Evolutionary conservation across 768 basidiomycete genomes (phyloP), one percentile per base, ranked within the genome.

Genomic region (Xerocomellus amylosporus): DNA sequence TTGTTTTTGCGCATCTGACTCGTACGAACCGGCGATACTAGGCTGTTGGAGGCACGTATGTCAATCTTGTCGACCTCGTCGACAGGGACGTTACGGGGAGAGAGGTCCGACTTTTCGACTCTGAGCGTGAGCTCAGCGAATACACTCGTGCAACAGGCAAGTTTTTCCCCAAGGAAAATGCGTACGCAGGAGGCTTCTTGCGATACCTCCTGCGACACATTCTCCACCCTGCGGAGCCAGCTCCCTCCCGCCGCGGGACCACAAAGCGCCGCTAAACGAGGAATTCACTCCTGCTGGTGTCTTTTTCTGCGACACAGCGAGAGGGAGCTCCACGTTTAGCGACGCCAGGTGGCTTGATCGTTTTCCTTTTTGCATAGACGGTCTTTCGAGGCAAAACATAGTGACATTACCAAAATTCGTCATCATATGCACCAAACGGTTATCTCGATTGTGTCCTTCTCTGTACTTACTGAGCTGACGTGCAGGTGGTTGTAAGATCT

Each of bases 1-100:
- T 14, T 1, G 9, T 6, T 2, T 33, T 22, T 7, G 8, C 19
- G 4, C 19, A 17, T 4, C 7, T 39, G 19, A 53, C 31, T 22
- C n/a, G 17, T 19, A 10, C 17, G n/a, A 12, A 20, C 12, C 0
- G 4, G 4, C 7, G 7, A 7, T 15, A 3, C 26, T 14, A 63
- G 62, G 55, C 53, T 0, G 20, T 63, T 15, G 19, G 42, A 0
- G 30, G 13, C 0, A 58, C 45, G 0, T 17, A 48, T 2, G 55
- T 62, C 14, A 64, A 63, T 3, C 63, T 63, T 13, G 63, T 63
- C 26, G 63, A 63, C 26, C 62, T 63, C 17, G 61, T 62, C 7
- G 61, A 63, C 31, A 44, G 31, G 1, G 22, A 61, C 9, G 34
- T 7, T 0, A 61, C 63, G 2, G 59, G 55, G 0, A 10, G 42